Conservation (phyloP, 495 filamentous ascomycete species). For the Neurospora pannonica region DNA sequence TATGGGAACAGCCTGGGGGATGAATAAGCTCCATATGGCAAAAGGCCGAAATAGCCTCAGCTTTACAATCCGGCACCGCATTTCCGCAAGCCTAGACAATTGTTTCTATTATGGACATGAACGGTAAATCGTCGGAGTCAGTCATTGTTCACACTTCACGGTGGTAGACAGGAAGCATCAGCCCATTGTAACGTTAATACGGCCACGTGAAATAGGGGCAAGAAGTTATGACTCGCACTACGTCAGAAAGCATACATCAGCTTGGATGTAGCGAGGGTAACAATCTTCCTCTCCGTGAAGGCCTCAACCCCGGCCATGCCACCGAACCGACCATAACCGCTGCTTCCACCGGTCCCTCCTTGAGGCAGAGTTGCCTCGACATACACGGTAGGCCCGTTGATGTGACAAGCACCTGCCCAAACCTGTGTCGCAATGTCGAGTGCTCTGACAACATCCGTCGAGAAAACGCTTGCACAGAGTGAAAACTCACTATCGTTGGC, state of each 20-base stretch:
- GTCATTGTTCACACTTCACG: neutral
- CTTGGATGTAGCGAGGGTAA: conserved; percentile 18
- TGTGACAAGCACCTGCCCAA: conserved; percentile 21
- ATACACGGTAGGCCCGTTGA: conserved; percentile 28
- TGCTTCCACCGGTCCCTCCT: conserved; percentile 25
- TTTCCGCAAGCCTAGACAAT: neutral
- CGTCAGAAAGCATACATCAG: conserved; percentile 16
- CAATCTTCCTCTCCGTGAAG: conserved; percentile 26
- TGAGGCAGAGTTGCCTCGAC: conserved; percentile 26
- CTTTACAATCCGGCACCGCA: neutral
- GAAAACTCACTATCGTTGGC: conserved; percentile 26
- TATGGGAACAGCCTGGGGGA: neutral
- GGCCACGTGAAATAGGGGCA: neutral
- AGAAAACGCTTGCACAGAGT: conserved; percentile 26
- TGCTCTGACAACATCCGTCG: conserved; percentile 20
- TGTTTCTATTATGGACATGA: neutral
- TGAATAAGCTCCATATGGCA: neutral
- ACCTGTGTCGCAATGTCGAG: conserved; percentile 22
- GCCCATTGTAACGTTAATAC: neutral
- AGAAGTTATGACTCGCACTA: neutral
- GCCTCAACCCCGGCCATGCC: conserved; percentile 22
- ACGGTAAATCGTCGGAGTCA: neutral
- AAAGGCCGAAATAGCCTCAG: neutral
- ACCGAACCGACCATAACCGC: conserved; percentile 30
- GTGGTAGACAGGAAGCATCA: neutral